phyloP scores from a whole-genome alignment of 352 stramenopile genomes.

The Phytophthora sp. region DNA sequence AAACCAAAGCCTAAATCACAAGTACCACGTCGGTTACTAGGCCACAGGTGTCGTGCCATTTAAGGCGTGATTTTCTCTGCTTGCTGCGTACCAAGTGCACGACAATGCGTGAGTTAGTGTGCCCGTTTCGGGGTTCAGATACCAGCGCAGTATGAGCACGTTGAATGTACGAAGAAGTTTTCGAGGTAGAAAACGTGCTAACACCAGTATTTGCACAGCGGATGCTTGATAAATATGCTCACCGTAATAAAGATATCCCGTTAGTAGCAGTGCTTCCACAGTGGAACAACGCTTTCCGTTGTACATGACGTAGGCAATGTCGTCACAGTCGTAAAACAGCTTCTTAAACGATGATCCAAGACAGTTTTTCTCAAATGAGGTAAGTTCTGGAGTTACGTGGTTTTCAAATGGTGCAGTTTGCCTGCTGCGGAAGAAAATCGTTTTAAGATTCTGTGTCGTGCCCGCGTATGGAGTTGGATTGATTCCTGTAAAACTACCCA shows the following conservation, averaged over 20 bases:
- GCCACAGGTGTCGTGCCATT: neutral
- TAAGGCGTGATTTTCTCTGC: slow-evolving; percentile 8
- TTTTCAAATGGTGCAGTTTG: too few species aligned
- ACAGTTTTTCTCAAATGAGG: slow-evolving; percentile 13
- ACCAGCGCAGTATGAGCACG: slow-evolving; percentile 26
- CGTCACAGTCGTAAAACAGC: slow-evolving; percentile 22
- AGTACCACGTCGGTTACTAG: too few species aligned
- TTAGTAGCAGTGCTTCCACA: slow-evolving; percentile 15
- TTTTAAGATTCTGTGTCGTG: too few species aligned
- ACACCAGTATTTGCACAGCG: slow-evolving; percentile 18
- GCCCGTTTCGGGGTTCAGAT: slow-evolving; percentile 9
- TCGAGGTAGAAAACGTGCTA: slow-evolving; percentile 13
- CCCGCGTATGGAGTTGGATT: too few species aligned
- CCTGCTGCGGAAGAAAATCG: too few species aligned
- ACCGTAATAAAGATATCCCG: slow-evolving; percentile 29
- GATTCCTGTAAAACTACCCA: neutral
- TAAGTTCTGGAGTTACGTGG: too few species aligned
- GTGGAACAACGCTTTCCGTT: slow-evolving; percentile 6
- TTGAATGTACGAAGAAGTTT: slow-evolving; percentile 29
- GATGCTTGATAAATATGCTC: slow-evolving; percentile 26
- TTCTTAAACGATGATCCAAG: slow-evolving; percentile 11
- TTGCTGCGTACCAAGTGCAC: slow-evolving; percentile 23
- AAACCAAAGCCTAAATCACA: too few species aligned
- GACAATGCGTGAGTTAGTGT: slow-evolving; percentile 3
- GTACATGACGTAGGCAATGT: slow-evolving; percentile 13